Evolutionary conservation across 148 eudicot species (phyloP), one percentile per base, ranked within the genome.

Genomic region (Fagopyrum homotropicum): DNA sequence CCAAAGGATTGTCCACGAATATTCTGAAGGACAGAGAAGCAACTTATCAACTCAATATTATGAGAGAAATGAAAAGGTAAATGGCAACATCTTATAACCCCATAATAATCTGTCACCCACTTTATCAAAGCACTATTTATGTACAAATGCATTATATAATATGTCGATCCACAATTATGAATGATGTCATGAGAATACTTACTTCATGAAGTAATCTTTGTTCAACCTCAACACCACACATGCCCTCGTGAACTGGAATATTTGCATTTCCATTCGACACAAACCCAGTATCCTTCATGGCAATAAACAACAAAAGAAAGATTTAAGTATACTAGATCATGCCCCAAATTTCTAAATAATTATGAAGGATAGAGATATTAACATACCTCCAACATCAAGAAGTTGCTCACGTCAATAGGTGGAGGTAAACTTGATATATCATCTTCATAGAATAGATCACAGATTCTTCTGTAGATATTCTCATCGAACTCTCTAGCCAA

Each of bases 341-440:
- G 40, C 30, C 10, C 29, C 45, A 66, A 66, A 46, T 35, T 30
- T 47, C 17, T 11, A 46, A 17, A 49, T 17, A n/a, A 17, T 17
- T 45, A 4, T 46, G 4, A 72, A 7, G 19, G 40, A 49, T 46
- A 49, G 5, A 1, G 19, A 48, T 35, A 66, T n/a, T 76, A 35
- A 54, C 74, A 59, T 83, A 92, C 98, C 99, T 95, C 99, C 56
- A 93, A 80, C 64, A 94, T 82, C 82, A 95, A 85, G 80, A 86
- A 95, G 84, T 84, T 95, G 97, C 98, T 83, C 77, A 90, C 98
- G 80, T 95, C 94, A 63, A 97, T 94, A 22, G 93, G 82, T 35
- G 79, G 69, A 79, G 98, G 98, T 78, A 95, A 73, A 80, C 77
- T 83, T 72, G 79, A 85, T 74, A 86, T 82, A 45, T 90, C 99